phyloP scores from a whole-genome alignment of 192 early-diverging fungal species.

The Coemansia sp. region DNA sequence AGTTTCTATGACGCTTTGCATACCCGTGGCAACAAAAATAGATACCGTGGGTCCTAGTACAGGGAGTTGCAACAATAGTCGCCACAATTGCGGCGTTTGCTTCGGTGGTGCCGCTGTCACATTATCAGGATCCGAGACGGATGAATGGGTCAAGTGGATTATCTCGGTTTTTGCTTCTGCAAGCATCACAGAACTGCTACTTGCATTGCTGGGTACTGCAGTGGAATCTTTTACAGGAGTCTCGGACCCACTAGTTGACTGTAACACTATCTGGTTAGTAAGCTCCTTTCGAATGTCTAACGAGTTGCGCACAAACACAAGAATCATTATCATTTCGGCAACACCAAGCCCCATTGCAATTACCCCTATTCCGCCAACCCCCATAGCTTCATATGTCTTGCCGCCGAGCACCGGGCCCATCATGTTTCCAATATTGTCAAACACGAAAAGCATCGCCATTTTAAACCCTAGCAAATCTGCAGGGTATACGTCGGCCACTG shows the following conservation, averaged over 20 bases:
- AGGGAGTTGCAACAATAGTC: conserved; percentile 22
- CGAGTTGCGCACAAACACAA: conserved; percentile 44
- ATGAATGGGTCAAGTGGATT: too few relatives aligned
- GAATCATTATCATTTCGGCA: conserved; percentile 21
- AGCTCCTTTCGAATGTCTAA: conserved; percentile 23
- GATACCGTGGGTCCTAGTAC: conserved; percentile 39
- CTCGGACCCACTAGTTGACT: not conserved
- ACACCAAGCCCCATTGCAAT: conserved; percentile 35
- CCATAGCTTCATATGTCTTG: conserved; percentile 38
- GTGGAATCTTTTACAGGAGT: conserved; percentile 1
- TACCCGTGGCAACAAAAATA: conserved; percentile 42
- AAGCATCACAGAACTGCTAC: not conserved
- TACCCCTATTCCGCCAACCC: conserved; percentile 36
- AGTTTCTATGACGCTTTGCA: conserved; percentile 46
- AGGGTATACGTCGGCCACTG: conserved; percentile 48
- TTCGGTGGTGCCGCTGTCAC: not conserved
- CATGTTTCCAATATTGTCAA: conserved; percentile 51
- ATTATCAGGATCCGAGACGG: not conserved
- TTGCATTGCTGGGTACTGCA: not conserved
- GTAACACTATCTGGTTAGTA: not conserved
- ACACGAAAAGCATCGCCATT: conserved; percentile 43
- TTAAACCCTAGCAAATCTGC: conserved; percentile 40
- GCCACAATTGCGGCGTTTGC: conserved; percentile 7
- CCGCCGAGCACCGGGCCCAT: conserved; percentile 42
- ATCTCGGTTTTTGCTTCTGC: too few relatives aligned